A percentile compares a stretch with the other conserved stretches of the same genome.
Conservation (phyloP, 2,329 filamentous ascomycete species). For the Penicillium sp. region DNA sequence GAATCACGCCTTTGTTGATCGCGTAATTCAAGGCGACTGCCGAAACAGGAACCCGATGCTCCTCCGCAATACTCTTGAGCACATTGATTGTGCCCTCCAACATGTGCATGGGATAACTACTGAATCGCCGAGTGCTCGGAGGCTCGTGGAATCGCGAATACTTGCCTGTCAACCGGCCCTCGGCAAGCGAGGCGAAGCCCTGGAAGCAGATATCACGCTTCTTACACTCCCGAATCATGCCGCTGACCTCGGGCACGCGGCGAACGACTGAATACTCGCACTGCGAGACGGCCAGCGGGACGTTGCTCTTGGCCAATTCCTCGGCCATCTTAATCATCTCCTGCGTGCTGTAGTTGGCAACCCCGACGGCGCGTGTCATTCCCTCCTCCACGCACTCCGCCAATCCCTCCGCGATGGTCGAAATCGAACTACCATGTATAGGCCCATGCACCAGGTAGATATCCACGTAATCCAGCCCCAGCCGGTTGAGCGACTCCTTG, state of each 20-base stretch:
- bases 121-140: slow-evolving; percentile 42
- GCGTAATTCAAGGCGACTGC: slow-evolving; percentile 51
- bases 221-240: slow-evolving; percentile 45
- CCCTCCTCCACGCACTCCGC: slow-evolving; percentile 48
- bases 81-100: slow-evolving; percentile 43
- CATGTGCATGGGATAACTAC: slow-evolving; percentile 48
- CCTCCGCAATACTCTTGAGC: slow-evolving; percentile 40
- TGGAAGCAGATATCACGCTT: slow-evolving; percentile 47
- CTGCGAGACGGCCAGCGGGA: slow-evolving; percentile 49
- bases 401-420: slow-evolving; percentile 44
- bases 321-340: slow-evolving; percentile 48
- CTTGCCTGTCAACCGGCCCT: slow-evolving; percentile 46
- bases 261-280: slow-evolving; percentile 50
- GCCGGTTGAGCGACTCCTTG: slow-evolving; percentile 39
- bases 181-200: slow-evolving; percentile 45
- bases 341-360: slow-evolving; percentile 47
- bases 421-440: slow-evolving; percentile 44
- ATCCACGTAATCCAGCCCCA: slow-evolving; percentile 47
- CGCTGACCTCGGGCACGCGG: slow-evolving; percentile 44
- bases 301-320: slow-evolving; percentile 39
- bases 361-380: slow-evolving; percentile 45
- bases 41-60: slow-evolving; percentile 36
- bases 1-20: slow-evolving; percentile 48
- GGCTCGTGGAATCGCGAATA: slow-evolving; percentile 44
- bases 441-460: slow-evolving; percentile 50